Percentiles rank a stretch among this genome's conserved stretches.
Evolutionary conservation across 2,329 filamentous ascomycete genomes (phyloP).

Genomic region (Cryphonectria parasitica): DNA sequence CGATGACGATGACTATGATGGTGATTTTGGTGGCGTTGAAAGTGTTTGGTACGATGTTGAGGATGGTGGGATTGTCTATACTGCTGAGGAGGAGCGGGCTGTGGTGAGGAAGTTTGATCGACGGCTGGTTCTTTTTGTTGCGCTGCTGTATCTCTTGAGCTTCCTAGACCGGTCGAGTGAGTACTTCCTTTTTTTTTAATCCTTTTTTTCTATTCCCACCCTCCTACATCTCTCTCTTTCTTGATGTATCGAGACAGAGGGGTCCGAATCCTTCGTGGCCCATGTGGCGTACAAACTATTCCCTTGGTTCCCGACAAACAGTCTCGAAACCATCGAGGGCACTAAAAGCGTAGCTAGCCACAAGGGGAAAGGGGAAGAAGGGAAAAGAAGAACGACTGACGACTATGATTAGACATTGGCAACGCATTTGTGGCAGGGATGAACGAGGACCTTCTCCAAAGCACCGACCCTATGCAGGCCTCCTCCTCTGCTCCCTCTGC

Average conservation of each 20-base stretch:
- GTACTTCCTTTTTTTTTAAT: slow-evolving; percentile 1
- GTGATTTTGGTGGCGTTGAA: slow-evolving; percentile 4
- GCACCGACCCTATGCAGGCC: not conserved
- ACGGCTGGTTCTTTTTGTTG: slow-evolving; percentile 78
- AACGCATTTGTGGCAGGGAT: slow-evolving; percentile 68
- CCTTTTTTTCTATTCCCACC: slow-evolving; percentile 40
- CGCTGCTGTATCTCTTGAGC: slow-evolving; percentile 79
- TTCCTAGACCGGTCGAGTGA: slow-evolving; percentile 86
- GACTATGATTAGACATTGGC: slow-evolving; percentile 56
- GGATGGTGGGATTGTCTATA: slow-evolving; percentile 45
- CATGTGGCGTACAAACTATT: not conserved
- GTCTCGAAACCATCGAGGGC: not conserved
- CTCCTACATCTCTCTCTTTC: slow-evolving; percentile 1
- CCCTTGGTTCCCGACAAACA: not conserved
- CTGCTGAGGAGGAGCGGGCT: slow-evolving; percentile 70
- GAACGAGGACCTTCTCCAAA: slow-evolving; percentile 56
- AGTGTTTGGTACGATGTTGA: no score
- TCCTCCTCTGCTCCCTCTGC: not conserved
- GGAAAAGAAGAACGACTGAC: not conserved
- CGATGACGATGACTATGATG: slow-evolving; percentile 7
- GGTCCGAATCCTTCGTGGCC: not conserved
- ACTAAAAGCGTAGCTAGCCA: not conserved
- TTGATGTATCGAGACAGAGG: not conserved
- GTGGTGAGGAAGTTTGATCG: slow-evolving; percentile 78
- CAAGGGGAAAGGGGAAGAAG: not conserved